Percentiles rank a stretch among this genome's conserved stretches.
Conservation (phyloP, 139 green algal species). For the Pseudopediastrum boryanum region DNA sequence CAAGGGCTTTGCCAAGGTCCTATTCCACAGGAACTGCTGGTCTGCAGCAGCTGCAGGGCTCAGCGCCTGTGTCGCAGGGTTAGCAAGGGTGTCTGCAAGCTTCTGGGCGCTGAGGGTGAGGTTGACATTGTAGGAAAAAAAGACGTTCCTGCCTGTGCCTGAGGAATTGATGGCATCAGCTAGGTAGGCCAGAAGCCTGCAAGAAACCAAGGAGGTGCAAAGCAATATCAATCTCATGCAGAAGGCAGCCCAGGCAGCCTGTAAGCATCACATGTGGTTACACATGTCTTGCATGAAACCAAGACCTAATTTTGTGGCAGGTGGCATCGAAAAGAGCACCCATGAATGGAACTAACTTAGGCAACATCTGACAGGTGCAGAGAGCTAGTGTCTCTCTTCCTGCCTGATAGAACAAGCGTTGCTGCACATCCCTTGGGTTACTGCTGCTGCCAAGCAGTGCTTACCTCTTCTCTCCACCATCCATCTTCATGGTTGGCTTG, state of each 20-base stretch:
- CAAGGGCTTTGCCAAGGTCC: slow-evolving; percentile 59
- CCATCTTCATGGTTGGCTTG: slow-evolving; percentile 30
- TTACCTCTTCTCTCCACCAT: slow-evolving; percentile 16
- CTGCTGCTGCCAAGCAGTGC: too few species aligned
- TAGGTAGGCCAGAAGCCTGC: slow-evolving; percentile 33
- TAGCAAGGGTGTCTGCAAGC: slow-evolving; percentile 28
- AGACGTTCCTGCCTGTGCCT: slow-evolving; percentile 67
- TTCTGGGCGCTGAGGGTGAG: slow-evolving; percentile 77
- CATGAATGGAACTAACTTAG: too few species aligned
- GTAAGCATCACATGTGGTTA: too few species aligned
- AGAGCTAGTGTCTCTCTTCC: too few species aligned
- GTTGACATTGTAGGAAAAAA: slow-evolving; percentile 77
- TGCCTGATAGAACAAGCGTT: too few species aligned
- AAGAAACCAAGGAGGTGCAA: neutral
- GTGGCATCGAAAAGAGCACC: too few species aligned
- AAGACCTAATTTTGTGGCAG: too few species aligned
- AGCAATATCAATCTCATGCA: too few species aligned
- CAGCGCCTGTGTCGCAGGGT: neutral
- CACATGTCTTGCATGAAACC: too few species aligned
- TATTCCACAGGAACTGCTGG: slow-evolving; percentile 81
- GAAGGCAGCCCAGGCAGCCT: too few species aligned
- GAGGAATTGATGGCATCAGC: slow-evolving; percentile 63
- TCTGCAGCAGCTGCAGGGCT: slow-evolving; percentile 55
- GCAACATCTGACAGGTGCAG: too few species aligned
- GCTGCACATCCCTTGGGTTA: neutral